Conservation (phyloP, 306 rosid species). For the Arachis stenosperma region DNA sequence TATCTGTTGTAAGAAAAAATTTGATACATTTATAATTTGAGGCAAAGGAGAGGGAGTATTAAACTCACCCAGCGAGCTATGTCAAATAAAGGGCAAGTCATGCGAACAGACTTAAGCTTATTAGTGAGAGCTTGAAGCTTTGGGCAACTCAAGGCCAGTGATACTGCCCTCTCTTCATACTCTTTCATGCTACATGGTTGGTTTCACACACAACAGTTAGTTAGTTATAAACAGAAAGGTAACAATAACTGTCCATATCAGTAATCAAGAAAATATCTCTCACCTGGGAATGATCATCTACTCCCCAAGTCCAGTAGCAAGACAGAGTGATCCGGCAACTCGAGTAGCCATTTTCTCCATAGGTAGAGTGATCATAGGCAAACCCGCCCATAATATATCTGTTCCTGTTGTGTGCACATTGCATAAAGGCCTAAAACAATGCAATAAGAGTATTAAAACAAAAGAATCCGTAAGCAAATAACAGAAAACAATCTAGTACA, state of each 20-base stretch:
- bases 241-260: background rate
- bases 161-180: constrained; percentile 92
- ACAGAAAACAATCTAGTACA: background rate
- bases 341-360: constrained; percentile 98
- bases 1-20: no score
- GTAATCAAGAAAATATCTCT: background rate
- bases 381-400: constrained; percentile 94
- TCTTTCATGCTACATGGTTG: constrained; percentile 70
- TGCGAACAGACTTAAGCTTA: constrained; percentile 77
- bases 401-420: constrained; percentile 99
- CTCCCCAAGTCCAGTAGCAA: constrained; percentile 89
- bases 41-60: background rate
- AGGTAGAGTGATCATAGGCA: constrained; percentile 96
- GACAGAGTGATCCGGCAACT: constrained; percentile 97
- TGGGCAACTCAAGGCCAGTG: constrained; percentile 72
- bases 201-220: background rate
- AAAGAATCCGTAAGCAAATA: background rate
- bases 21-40: no score
- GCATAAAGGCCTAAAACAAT: constrained; percentile 82
- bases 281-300: constrained; percentile 95
- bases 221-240: background rate
- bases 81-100: constrained; percentile 94
- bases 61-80: constrained; percentile 82
- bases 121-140: constrained; percentile 77
- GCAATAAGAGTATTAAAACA: background rate